Conservation (phyloP, 2,329 filamentous ascomycete genomes). For the Elsinoe ampelina region DNA sequence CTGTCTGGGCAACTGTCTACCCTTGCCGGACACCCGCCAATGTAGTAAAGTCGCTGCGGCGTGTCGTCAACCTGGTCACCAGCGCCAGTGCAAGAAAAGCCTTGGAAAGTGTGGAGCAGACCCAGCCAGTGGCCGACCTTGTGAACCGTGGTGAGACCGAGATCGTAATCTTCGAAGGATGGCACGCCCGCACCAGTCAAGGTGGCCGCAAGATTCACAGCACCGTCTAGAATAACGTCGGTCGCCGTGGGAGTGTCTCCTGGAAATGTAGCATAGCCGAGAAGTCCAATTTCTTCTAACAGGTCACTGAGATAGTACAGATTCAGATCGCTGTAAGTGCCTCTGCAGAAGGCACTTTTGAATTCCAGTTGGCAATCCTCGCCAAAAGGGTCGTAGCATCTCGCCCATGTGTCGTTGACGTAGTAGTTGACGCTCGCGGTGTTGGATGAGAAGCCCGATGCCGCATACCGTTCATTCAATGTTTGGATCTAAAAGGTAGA, state of each 20-base stretch:
- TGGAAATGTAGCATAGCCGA: conserved; percentile 24
- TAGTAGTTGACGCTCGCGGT: conserved; percentile 40
- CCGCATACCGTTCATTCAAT: conserved; percentile 31
- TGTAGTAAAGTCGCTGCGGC: conserved; percentile 24
- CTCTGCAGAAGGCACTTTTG: conserved; percentile 44
- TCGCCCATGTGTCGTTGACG: conserved; percentile 45
- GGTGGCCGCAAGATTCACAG: conserved; percentile 44
- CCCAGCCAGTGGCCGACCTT: conserved; percentile 37
- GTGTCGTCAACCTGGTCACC: conserved; percentile 37
- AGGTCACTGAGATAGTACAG: conserved; percentile 50
- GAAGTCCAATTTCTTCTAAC: conserved; percentile 16
- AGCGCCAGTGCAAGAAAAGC: conserved; percentile 30
- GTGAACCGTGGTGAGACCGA: conserved; percentile 35
- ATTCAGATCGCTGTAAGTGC: conserved; percentile 45
- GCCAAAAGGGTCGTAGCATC: conserved; percentile 20
- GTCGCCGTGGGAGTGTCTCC: conserved; percentile 16
- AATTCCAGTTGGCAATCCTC: conserved; percentile 29
- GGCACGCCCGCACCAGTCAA: conserved; percentile 38
- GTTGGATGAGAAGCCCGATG: conserved; percentile 41
- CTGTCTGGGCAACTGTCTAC: conserved; percentile 41
- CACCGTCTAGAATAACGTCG: conserved; percentile 38
- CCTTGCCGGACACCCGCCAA: conserved; percentile 40
- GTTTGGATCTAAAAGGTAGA: neutral
- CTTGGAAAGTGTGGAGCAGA: conserved; percentile 36
- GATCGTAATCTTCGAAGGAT: conserved; percentile 40